phyloP scores from a whole-genome alignment of 257 asterid genomes.

The Plantago major region DNA sequence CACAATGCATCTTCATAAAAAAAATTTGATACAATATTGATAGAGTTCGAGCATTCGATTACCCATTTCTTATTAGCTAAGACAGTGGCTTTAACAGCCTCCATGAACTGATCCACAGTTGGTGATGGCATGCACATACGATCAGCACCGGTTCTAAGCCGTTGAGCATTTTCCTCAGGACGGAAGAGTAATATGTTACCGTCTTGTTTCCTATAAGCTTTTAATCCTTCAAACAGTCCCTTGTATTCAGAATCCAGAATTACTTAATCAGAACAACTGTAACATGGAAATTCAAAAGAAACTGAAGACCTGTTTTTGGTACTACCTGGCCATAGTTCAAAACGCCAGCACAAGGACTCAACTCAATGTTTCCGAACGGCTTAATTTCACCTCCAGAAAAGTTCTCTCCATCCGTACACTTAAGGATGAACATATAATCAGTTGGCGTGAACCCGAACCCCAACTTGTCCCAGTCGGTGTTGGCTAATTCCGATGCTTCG shows the following conservation, averaged over 20 bases:
- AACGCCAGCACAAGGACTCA: conserved; percentile 74
- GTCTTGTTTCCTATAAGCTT: conserved; percentile 58
- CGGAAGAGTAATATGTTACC: conserved; percentile 64
- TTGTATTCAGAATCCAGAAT: background rate
- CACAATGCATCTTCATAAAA: background rate
- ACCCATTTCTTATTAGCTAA: conserved; percentile 80
- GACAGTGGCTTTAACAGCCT: conserved; percentile 55
- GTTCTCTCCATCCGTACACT: conserved; percentile 46
- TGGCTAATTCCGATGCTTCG: conserved; percentile 28
- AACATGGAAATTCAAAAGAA: background rate
- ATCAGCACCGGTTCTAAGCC: conserved; percentile 68
- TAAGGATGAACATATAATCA: conserved; percentile 70
- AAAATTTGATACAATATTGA: background rate
- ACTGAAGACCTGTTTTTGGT: background rate
- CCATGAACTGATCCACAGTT: conserved; percentile 65
- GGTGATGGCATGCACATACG: conserved; percentile 88
- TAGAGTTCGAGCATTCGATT: conserved; percentile 9
- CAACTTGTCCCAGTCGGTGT: conserved; percentile 69
- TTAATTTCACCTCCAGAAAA: conserved; percentile 60
- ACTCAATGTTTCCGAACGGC: conserved; percentile 71
- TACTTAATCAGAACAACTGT: background rate
- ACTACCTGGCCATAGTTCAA: conserved; percentile 74
- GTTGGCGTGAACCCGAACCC: conserved; percentile 51
- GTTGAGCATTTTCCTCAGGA: conserved; percentile 64
- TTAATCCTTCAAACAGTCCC: conserved; percentile 78